These are phyloP conservation scores for Acanthamoeba culbertsoni DNA, from an alignment of 208 protist species.

Conservation along the genomic window DNA sequence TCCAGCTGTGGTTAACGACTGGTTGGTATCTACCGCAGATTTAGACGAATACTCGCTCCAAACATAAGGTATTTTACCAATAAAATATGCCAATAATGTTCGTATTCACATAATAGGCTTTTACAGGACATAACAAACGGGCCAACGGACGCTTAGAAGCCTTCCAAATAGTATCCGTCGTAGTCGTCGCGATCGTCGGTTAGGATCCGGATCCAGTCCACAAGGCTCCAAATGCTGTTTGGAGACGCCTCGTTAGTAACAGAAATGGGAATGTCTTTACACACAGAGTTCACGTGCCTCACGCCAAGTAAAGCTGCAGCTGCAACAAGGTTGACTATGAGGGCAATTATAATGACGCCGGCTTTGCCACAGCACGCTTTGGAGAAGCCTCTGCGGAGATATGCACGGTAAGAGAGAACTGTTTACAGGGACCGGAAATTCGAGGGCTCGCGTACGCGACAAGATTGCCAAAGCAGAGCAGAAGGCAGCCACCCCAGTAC, in stretches of 20 bases:
- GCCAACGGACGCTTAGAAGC: neutral
- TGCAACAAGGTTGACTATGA: neutral
- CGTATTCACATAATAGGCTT: too few species aligned
- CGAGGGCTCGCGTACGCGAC: neutral
- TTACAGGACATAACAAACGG: too few species aligned
- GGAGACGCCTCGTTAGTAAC: too few species aligned
- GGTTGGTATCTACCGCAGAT: too few species aligned
- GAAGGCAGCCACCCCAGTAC: neutral
- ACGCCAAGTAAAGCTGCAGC: neutral
- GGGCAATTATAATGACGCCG: neutral
- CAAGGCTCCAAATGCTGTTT: neutral
- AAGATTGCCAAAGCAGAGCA: neutral
- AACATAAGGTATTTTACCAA: too few species aligned
- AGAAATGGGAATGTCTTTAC: too few species aligned
- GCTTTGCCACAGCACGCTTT: neutral
- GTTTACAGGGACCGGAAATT: neutral
- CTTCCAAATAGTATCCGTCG: neutral
- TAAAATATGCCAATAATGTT: too few species aligned
- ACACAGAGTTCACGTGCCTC: neutral
- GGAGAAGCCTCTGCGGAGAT: neutral
- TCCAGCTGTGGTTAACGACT: too few species aligned
- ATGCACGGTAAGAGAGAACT: neutral
- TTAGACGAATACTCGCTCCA: too few species aligned
- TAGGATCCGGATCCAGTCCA: constrained; percentile 32
- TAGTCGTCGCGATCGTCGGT: neutral